Evolutionary conservation across 1,284 basidiomycete species (phyloP), one percentile per base, ranked within the genome.

Genomic region (Taiwanofungus camphoratus): DNA sequence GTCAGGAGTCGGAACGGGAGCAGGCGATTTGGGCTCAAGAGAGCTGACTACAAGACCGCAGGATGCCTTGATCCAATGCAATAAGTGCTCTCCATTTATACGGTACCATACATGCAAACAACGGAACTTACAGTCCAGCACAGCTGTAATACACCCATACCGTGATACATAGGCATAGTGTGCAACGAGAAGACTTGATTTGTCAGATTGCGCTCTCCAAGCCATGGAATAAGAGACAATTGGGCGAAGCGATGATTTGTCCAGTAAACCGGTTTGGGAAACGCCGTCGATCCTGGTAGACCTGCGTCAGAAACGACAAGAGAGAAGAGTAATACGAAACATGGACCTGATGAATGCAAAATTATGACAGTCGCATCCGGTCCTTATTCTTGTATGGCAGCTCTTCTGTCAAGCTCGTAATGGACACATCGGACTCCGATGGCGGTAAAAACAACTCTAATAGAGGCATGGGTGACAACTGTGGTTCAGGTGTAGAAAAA

Each of bases 301-400:
- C 8, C 12, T 34, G 19, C 36, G 16, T 27, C n/a, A 31, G 32
- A 35, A 20, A 20, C 16, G 23, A 18, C 32, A 16, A n/a, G n/a
- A n/a, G n/a, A 36, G 24, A 31, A 31, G 12, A 34, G 19, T 13
- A 39, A 13, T 16, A 18, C 15, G 21, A 16, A 11, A 9, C 29
- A 42, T 49, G 24, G 39, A 60, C 61, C 61, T 34, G 61, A 62
- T 16, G 61, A 61, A 43, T 62, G 61, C 11, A 61, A 31, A 35
- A 61, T 56, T 16, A 58, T 26, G 0, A 42, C 42, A 23, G 44
- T 40, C 3, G 51, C 49, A 27, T 61, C 36, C 33, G 45, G 32
- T 3, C 47, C 39, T 13, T 21, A 21, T 19, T 15, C 4, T 11
- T 29, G 13, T 39, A 39, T 8, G 31, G 19, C 11, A 23, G 35